These are phyloP conservation scores for Canavalia ensiformis DNA, from an alignment of 306 rosid species.

Conservation along the genomic window DNA sequence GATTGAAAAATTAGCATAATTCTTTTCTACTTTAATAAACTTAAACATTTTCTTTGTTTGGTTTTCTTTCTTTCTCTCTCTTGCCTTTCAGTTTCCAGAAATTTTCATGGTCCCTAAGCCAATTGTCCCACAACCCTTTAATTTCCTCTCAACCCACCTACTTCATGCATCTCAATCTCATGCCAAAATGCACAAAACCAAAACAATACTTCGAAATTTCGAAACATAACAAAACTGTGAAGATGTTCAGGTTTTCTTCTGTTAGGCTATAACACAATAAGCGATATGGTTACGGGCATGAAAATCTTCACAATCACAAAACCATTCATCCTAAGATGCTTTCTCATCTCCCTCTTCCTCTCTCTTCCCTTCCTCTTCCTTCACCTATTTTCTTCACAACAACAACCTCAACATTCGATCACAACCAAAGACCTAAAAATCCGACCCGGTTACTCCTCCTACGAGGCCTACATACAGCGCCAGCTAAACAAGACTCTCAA, in stretches of 20 bases:
- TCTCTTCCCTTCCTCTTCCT: conserved; percentile 65
- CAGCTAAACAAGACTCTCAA: conserved; percentile 93
- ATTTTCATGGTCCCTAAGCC: conserved; percentile 4
- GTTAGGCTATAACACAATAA: not conserved
- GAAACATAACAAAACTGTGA: conserved; percentile 5
- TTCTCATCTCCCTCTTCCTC: conserved; percentile 66
- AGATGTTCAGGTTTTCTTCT: not conserved
- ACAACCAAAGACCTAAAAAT: conserved; percentile 57
- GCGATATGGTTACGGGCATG: conserved; percentile 50
- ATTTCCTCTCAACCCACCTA: conserved; percentile 12
- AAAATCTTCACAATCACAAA: conserved; percentile 53
- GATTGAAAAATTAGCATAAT: not conserved
- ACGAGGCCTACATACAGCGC: conserved; percentile 75
- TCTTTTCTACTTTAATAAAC: not conserved
- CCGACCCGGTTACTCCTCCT: conserved; percentile 91
- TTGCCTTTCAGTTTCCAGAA: conserved; percentile 9
- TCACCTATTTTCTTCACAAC: conserved; percentile 44
- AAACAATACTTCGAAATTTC: not conserved
- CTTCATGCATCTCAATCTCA: not conserved
- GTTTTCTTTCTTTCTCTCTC: too few relatives aligned
- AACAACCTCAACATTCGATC: conserved; percentile 2
- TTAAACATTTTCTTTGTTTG: not conserved
- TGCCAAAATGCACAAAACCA: conserved; percentile 25
- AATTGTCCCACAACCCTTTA: conserved; percentile 7
- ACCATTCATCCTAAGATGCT: conserved; percentile 56